A percentile compares a stretch with the other conserved stretches of the same genome.
Evolutionary conservation across 2,329 filamentous ascomycete species (phyloP).

Genomic region (Pseudocercospora vitis): DNA sequence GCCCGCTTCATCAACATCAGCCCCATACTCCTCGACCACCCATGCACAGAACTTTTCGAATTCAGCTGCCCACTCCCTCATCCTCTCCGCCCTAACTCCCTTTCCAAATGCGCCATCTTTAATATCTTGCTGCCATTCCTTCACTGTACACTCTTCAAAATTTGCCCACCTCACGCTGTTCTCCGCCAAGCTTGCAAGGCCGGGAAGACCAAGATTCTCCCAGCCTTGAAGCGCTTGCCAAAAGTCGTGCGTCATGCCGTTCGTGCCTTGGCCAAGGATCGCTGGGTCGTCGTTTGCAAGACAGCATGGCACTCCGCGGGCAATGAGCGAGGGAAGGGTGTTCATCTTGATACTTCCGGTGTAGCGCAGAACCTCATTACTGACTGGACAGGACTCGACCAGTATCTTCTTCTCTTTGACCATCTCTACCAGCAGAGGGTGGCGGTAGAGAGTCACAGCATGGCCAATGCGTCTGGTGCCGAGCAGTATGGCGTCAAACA

Average conservation of each 20-base stretch:
- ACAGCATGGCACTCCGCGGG: conserved; percentile 78
- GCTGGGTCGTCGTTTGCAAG: conserved; percentile 91
- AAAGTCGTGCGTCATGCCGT: conserved; percentile 87
- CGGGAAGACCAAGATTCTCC: conserved; percentile 85
- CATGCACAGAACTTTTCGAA: conserved; percentile 92
- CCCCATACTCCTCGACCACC: conserved; percentile 71
- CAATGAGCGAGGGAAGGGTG: conserved; percentile 77
- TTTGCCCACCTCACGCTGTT: conserved; percentile 89
- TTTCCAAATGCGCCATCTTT: conserved; percentile 71
- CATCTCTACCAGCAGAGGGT: conserved; percentile 84
- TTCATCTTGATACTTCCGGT: conserved; percentile 75
- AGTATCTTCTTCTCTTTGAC: conserved; percentile 86
- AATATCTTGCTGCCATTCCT: conserved; percentile 71
- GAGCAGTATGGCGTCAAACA: conserved; percentile 85
- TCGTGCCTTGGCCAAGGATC: conserved; percentile 78
- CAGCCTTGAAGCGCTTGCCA: conserved; percentile 91
- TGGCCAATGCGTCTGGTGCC: conserved; percentile 88
- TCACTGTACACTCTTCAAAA: conserved; percentile 73
- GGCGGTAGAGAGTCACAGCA: conserved; percentile 84
- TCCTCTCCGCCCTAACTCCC: conserved; percentile 67
- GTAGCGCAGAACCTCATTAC: conserved; percentile 81
- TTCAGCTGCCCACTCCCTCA: conserved; percentile 75
- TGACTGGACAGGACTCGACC: conserved; percentile 86
- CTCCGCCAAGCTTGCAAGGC: conserved; percentile 82
- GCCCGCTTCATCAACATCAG: conserved; percentile 31